Conservation (phyloP, 2,329 filamentous ascomycete genomes). For the Venturia nashicola region DNA sequence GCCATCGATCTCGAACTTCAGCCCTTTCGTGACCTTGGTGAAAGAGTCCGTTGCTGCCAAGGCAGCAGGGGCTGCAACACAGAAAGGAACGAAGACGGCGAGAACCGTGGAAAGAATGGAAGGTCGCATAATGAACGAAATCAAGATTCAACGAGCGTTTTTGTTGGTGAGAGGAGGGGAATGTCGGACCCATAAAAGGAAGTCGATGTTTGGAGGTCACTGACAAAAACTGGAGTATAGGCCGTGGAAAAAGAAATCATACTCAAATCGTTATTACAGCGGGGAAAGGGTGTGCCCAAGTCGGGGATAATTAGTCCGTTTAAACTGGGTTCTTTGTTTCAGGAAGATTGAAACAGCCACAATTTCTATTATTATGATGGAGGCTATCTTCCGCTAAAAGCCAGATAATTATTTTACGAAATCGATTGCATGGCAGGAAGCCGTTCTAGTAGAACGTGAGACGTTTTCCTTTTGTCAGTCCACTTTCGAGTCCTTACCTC, state of each 20-base stretch:
- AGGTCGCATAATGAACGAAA: neutral
- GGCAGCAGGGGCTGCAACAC: neutral
- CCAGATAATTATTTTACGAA: neutral
- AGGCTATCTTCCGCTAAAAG: neutral
- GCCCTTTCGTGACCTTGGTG: constrained; percentile 9
- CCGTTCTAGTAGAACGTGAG: neutral
- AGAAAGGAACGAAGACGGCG: neutral
- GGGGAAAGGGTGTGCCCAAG: neutral
- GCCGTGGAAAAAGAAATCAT: neutral
- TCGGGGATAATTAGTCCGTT: neutral
- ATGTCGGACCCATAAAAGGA: neutral
- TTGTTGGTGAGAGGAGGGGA: neutral
- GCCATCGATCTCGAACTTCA: constrained; percentile 31
- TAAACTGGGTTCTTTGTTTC: neutral
- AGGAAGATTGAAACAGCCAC: neutral
- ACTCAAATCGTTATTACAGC: neutral
- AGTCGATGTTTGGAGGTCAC: neutral
- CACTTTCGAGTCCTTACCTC: neutral
- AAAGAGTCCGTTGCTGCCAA: neutral
- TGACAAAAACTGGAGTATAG: neutral
- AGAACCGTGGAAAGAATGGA: neutral
- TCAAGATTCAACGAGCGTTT: neutral
- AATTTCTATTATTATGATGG: neutral
- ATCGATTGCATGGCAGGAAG: neutral
- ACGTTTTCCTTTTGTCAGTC: neutral